Percentiles rank a stretch among this genome's conserved stretches.
Evolutionary conservation across 345 rosid genomes (phyloP).

Genomic region (Moringa oleifera): DNA sequence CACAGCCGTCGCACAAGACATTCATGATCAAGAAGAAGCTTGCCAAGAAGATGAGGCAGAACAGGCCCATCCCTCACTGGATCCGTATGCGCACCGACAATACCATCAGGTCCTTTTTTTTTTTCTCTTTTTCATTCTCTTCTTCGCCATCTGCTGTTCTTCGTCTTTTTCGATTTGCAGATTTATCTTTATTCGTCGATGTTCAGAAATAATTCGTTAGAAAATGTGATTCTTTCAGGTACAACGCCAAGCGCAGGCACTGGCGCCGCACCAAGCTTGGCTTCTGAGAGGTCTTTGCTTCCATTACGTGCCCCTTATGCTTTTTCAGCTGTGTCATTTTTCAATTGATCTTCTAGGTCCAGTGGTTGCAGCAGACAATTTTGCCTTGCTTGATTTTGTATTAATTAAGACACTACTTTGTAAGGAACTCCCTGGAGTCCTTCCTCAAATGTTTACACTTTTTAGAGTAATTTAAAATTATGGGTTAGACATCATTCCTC

Average conservation of each 20-base stretch:
- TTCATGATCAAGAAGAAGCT: conserved; percentile 70
- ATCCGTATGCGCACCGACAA: conserved; percentile 64
- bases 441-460: not conserved
- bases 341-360: not conserved
- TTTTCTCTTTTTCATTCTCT: not conserved
- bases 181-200: too few relatives aligned
- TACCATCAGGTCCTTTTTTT: conserved; percentile 42
- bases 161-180: too few relatives aligned
- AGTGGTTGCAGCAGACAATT: too few relatives aligned
- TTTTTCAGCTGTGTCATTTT: not conserved
- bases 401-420: not conserved
- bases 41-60: conserved; percentile 74
- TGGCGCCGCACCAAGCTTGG: conserved; percentile 77
- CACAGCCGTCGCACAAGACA: conserved; percentile 92
- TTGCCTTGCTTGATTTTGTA: not conserved
- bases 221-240: conserved; percentile 24
- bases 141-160: not conserved
- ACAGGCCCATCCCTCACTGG: conserved; percentile 77
- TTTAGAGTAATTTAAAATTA: not conserved
- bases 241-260: conserved; percentile 74
- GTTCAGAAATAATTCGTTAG: too few relatives aligned
- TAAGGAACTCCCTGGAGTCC: not conserved
- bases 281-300: conserved; percentile 15
- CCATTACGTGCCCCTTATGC: not conserved
- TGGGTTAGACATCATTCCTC: not conserved